phyloP scores from a whole-genome alignment of 2,329 filamentous ascomycete genomes.

The Aspergillus novofumigatus region DNA sequence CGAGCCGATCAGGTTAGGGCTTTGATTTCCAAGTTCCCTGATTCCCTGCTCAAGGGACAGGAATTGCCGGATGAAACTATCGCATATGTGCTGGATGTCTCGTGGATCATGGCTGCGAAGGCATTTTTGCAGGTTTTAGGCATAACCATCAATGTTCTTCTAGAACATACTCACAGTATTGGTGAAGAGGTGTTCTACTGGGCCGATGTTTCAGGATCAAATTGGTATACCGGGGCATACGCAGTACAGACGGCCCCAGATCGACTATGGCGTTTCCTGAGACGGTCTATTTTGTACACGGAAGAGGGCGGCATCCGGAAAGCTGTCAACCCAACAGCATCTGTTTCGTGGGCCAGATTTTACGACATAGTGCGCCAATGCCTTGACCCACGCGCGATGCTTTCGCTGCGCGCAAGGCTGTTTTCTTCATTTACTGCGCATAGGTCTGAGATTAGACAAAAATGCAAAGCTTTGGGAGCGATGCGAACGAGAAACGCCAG shows the following conservation, averaged over 20 bases:
- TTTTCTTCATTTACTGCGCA: conserved; percentile 74
- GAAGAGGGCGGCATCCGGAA: conserved; percentile 34
- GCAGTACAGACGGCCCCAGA: conserved; percentile 79
- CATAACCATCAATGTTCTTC: conserved; percentile 67
- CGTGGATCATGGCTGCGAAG: conserved; percentile 89
- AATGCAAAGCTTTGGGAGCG: conserved; percentile 66
- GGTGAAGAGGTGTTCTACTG: conserved; percentile 92
- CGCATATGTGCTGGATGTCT: conserved; percentile 69
- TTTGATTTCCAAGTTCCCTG: conserved; percentile 53
- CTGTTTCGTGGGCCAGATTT: conserved; percentile 57
- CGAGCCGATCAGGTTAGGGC: conserved; percentile 55
- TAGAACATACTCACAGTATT: conserved; percentile 78
- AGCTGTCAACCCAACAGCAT: conserved; percentile 24
- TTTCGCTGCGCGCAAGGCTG: conserved; percentile 66
- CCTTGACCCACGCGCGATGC: conserved; percentile 67
- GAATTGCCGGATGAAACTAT: conserved; percentile 22
- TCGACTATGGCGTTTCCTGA: conserved; percentile 68
- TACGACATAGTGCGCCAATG: conserved; percentile 76
- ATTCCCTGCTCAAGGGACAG: conserved; percentile 5
- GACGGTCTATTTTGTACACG: conserved; percentile 54
- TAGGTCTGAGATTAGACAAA: conserved; percentile 69
- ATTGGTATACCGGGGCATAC: conserved; percentile 75
- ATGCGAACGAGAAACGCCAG: conserved; percentile 78
- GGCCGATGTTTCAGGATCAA: conserved; percentile 80
- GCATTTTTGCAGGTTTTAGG: conserved; percentile 90